Base-by-base conservation (phyloP, 169 alveolate species). In the Babesia sp. region DNA sequence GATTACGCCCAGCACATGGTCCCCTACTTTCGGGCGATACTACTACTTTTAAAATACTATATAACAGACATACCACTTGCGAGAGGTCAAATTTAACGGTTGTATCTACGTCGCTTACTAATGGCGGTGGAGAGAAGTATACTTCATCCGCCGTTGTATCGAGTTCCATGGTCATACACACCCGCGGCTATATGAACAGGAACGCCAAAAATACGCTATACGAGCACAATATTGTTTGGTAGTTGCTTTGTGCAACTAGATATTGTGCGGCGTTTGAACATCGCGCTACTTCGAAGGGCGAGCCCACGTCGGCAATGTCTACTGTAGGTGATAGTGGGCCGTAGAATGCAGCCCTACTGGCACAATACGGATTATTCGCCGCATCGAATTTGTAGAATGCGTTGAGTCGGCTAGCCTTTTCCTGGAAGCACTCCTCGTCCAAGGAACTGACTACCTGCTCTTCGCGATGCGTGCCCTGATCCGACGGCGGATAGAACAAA, bases 11-110 rank as follows among this genome's bases (percentile, higher is more conserved):
- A 88, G 60, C 16, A 88, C 90, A 46, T 81, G 86, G 61, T 88
- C 93, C 12, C 93, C 93, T 31, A 80, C 83, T 45, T 57, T 88
- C 42, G 93, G 93, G 42, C 71, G 61, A 63, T 88, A 88, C 86
- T 77, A 50, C 26, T 20, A 14, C 18, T 14, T 1, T 39, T 45
- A 26, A 11, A 34, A 34, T 14, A 12, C 11, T 24, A 34, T 1
- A 28, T 20, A 59, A 57, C 12, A 53, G 11, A 18, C 67, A 26
- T 59, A 59, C 71, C 83, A 72, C 44, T 1, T 20, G 66, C 41
- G 73, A 61, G 1, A 53, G 31, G 48, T 58, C 45, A n/a, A 61
- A 72, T 37, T 22, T 36, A 36, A 69, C 53, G 61, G 46, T 69
- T 11, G 69, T 69, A 64, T 69, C 79, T 14, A 69, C 79, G 33